These are phyloP conservation scores for Eucalyptus regnans DNA, from an alignment of 345 rosid genomes.

Conservation along the genomic window DNA sequence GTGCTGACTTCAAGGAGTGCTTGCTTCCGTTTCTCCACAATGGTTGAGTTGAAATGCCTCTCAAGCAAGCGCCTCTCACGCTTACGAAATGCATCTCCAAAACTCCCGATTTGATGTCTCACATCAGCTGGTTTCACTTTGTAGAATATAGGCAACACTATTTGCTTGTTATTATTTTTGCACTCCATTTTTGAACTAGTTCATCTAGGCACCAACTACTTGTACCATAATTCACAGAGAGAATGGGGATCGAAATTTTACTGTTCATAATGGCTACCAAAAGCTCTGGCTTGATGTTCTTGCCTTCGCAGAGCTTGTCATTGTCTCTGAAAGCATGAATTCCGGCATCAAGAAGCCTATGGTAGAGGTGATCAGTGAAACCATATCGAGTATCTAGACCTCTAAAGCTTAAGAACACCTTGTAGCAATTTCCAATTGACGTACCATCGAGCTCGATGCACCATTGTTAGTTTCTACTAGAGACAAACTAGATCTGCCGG, in stretches of 20 bases:
- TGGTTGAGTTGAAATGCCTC: not conserved
- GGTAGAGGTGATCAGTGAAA: not conserved
- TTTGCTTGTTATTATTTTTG: too few relatives aligned
- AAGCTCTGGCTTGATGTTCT: not conserved
- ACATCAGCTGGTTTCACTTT: not conserved
- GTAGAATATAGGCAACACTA: not conserved
- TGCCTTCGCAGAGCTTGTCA: not conserved
- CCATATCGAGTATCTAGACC: not conserved
- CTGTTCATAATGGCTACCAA: not conserved
- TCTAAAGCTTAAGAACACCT: not conserved
- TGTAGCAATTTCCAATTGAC: not conserved
- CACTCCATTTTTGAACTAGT: not conserved
- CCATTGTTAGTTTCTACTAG: too few relatives aligned
- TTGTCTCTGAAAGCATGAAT: rapidly evolving
- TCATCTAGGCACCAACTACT: not conserved
- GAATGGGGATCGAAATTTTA: not conserved
- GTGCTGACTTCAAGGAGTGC: too few relatives aligned
- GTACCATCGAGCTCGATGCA: too few relatives aligned
- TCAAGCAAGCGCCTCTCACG: not conserved
- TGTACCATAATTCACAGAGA: not conserved
- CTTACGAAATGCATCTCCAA: not conserved
- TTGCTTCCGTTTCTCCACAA: too few relatives aligned
- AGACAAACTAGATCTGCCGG: too few relatives aligned
- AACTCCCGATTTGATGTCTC: rapidly evolving
- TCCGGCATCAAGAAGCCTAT: not conserved